These are phyloP conservation scores for Roridomyces roridus DNA, from an alignment of 768 basidiomycete species.

Conservation along the genomic window DNA sequence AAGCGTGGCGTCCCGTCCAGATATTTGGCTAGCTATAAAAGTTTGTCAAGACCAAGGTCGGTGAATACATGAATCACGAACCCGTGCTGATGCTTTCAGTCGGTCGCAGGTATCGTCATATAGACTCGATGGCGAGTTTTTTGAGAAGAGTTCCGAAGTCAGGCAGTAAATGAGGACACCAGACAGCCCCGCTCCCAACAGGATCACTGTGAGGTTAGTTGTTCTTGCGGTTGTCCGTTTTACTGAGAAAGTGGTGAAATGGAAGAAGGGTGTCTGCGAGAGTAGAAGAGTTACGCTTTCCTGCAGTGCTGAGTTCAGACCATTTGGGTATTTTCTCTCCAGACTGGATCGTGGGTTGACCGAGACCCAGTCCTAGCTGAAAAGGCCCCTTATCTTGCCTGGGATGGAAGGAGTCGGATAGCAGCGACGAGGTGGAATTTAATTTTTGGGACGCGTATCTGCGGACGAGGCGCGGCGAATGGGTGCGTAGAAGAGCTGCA, in stretches of 20 bases:
- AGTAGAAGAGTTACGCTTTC: constrained; percentile 67
- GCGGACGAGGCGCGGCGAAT: constrained; percentile 4
- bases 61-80: constrained; percentile 28
- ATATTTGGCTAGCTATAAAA: constrained; percentile 67
- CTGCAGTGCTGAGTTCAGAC: constrained; percentile 77
- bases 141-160: constrained; percentile 85
- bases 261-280: not conserved
- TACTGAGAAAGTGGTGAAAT: constrained; percentile 35
- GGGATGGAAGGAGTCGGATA: constrained; percentile 65
- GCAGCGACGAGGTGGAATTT: constrained; percentile 50
- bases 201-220: constrained; percentile 58
- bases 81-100: constrained; percentile 53
- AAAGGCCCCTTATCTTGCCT: constrained; percentile 76
- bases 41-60: constrained; percentile 15
- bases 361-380: constrained; percentile 73
- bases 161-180: constrained; percentile 79
- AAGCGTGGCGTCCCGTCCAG: constrained; percentile 73
- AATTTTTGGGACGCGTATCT: constrained; percentile 57
- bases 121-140: constrained; percentile 84
- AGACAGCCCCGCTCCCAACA: constrained; percentile 84
- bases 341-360: constrained; percentile 57
- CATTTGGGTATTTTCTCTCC: constrained; percentile 72
- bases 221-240: constrained; percentile 56
- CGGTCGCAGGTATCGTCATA: constrained; percentile 68
- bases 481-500: not conserved